phyloP scores from a whole-genome alignment of 192 early-diverging fungal species.

The Coemansia asiatica region DNA sequence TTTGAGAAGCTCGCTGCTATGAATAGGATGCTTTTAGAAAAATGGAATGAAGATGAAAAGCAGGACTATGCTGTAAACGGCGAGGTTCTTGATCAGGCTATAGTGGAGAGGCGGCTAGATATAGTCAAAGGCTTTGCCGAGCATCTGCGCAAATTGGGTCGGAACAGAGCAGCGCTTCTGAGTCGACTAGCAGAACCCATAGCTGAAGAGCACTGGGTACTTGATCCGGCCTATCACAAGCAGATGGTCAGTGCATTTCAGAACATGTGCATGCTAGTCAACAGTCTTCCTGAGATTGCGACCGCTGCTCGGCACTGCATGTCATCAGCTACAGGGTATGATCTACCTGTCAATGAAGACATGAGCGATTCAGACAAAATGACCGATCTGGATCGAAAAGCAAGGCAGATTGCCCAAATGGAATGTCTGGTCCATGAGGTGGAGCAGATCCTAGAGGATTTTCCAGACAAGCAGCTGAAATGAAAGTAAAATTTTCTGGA shows the following conservation, averaged over 20 bases:
- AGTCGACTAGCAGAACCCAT: slow-evolving; percentile 35
- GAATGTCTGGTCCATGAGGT: slow-evolving; percentile 38
- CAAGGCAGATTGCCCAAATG: slow-evolving; percentile 40
- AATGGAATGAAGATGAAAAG: slow-evolving; percentile 22
- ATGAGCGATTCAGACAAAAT: background rate
- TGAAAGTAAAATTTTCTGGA: too few relatives aligned
- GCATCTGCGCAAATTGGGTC: slow-evolving; percentile 31
- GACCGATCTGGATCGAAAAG: background rate
- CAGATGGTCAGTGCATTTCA: slow-evolving; percentile 38
- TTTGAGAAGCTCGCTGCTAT: slow-evolving; percentile 5
- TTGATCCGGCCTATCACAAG: slow-evolving; percentile 36
- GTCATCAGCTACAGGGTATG: background rate
- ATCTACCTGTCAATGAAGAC: background rate
- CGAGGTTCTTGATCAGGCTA: slow-evolving; percentile 26
- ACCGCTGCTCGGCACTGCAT: slow-evolving; percentile 30
- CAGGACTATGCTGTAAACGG: slow-evolving; percentile 32
- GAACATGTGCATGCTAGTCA: slow-evolving; percentile 31
- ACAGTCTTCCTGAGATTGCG: slow-evolving; percentile 25
- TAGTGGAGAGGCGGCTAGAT: slow-evolving; percentile 20
- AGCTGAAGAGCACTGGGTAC: slow-evolving; percentile 48
- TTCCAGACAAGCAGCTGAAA: slow-evolving; percentile 6
- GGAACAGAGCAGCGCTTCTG: slow-evolving; percentile 28
- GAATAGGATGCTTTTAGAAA: slow-evolving; percentile 3
- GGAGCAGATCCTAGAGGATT: slow-evolving; percentile 24
- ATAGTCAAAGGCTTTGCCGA: slow-evolving; percentile 20